These are phyloP conservation scores for Schwanniomyces vanrijiae DNA, from an alignment of 805 yeast species.

Conservation along the genomic window DNA sequence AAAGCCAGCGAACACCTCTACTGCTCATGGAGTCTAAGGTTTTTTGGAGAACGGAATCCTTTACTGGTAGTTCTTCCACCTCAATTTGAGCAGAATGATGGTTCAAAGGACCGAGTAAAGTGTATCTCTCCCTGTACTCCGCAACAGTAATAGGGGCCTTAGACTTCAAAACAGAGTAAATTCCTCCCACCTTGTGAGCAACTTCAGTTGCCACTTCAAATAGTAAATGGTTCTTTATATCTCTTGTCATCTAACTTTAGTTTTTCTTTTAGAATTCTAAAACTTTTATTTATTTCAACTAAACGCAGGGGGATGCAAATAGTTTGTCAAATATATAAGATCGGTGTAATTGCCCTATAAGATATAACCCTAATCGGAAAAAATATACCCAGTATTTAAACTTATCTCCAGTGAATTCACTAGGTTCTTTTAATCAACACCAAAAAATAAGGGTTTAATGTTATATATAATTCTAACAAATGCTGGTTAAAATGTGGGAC, in stretches of 20 bases:
- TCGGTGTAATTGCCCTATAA: not conserved
- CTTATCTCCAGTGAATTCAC: not conserved
- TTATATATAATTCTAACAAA: not conserved
- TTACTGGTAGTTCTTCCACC: conserved; percentile 71
- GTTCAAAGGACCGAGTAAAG: conserved; percentile 84
- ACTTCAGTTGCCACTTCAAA: conserved; percentile 97
- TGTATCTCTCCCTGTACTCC: conserved; percentile 85
- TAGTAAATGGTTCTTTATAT: conserved; percentile 80
- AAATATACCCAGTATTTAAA: not conserved
- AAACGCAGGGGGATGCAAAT: not conserved
- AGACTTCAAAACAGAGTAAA: conserved; percentile 92
- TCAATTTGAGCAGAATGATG: conserved; percentile 72
- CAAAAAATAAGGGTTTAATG: not conserved
- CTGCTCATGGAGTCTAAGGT: conserved; percentile 76
- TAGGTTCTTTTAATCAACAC: not conserved
- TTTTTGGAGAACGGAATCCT: conserved; percentile 53
- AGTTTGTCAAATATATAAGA: not conserved
- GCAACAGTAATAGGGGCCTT: conserved; percentile 96
- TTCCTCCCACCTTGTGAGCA: conserved; percentile 97
- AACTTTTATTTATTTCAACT: not conserved
- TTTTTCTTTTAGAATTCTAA: not conserved
- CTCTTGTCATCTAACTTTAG: conserved; percentile 62
- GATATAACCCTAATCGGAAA: not conserved
- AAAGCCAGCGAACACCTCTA: conserved; percentile 79
- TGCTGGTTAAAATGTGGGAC: conserved; percentile 1